Evolutionary conservation across 805 yeast genomes (phyloP), one percentile per base, ranked within the genome.

Genomic region (Candida silvatica): DNA sequence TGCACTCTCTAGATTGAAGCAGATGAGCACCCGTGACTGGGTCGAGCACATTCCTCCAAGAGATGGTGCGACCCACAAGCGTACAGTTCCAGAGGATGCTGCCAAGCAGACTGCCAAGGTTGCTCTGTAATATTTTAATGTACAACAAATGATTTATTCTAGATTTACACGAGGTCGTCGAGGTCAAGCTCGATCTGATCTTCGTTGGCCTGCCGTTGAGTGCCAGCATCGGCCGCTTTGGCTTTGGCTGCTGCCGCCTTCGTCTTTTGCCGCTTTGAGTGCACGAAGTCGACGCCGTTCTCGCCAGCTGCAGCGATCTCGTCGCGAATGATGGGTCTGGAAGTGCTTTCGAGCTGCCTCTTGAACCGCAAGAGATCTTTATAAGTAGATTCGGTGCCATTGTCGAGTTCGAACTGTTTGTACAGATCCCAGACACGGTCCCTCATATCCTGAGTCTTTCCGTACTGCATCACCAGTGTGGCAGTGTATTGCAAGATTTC

Each of bases 11-110:
- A 75, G 98, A 54, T 66, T 92, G 45, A 72, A 88, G 29, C 97
- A 90, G 47, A 90, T 90, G 97, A 80, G 94, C 45, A 81, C 95
- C 4, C 79, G 78, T 18, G 94, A 82, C 35, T 90, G 98, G 98
- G 78, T 85, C 5, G 86, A 80, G 32, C 46, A 43, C 31, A 51
- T 39, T 16, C 29, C 24, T 7, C 7, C 7, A 22, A 7, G 24
- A 8, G 24, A 22, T 22, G 11, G 12, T 22, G 12, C 12, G 12
- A 7, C 7, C 7, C 11, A 12, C 24, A 22, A 8, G 24, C 12
- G 11, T 8, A 22, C 7, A 12, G 24, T 7, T 7, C 11, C 24
- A 22, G 24, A 22, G 12, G 11, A 22, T 8, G 24, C 24, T 22
- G 12, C 7, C 12, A 12, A 7, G 24, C 12, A 22, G 24, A n/a